Evolutionary conservation across 2,329 filamentous ascomycete genomes (phyloP).

Genomic region (Pseudocercospora eumusae): DNA sequence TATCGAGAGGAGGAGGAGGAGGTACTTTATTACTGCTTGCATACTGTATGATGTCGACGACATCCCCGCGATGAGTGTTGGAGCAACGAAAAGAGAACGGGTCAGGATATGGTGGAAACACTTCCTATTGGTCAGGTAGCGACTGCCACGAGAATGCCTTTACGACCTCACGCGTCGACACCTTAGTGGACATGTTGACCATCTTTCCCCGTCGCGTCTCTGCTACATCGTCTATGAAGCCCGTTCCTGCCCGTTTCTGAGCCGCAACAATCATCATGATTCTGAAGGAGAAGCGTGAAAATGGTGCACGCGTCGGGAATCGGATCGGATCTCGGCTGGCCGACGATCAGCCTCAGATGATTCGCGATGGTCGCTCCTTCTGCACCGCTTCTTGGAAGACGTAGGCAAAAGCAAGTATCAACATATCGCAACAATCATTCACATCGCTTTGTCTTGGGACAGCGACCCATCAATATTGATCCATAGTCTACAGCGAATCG

Average conservation of each 20-base stretch:
- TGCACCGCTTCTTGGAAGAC: neutral
- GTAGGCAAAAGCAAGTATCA: neutral
- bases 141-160: neutral
- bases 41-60: neutral
- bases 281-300: neutral
- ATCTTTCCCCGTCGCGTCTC: neutral
- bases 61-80: neutral
- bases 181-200: conserved; percentile 11
- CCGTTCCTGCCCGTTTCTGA: too few species aligned
- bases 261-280: neutral
- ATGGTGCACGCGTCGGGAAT: neutral
- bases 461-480: conserved; percentile 4
- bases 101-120: neutral
- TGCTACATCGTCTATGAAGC: neutral
- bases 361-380: conserved; percentile 1
- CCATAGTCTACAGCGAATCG: neutral
- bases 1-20: neutral
- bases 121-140: neutral
- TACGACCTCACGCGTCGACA: conserved; percentile 11
- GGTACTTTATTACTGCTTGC: too few species aligned
- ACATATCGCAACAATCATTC: neutral
- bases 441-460: neutral
- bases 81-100: conserved; percentile 19
- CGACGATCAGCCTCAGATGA: conserved; percentile 3
- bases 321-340: conserved; percentile 2